phyloP scores from a whole-genome alignment of 2,329 filamentous ascomycete species.

The Plenodomus lindquistii region DNA sequence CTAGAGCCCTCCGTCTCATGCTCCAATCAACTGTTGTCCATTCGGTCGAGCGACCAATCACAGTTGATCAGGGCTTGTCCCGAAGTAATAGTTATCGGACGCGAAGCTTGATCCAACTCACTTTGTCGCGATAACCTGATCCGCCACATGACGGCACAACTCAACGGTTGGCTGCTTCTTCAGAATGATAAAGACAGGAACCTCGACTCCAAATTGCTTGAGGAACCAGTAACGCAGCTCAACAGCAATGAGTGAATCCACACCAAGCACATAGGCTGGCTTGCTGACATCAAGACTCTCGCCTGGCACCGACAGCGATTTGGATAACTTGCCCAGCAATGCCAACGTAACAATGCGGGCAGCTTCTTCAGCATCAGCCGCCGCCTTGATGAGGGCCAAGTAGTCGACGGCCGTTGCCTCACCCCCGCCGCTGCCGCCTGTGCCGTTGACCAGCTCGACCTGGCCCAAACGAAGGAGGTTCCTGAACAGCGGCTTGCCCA shows the following conservation, averaged over 20 bases:
- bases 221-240: slow-evolving; percentile 25
- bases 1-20: no score
- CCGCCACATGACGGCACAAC: slow-evolving; percentile 6
- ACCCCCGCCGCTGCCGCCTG: slow-evolving; percentile 1
- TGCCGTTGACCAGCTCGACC: slow-evolving; percentile 7
- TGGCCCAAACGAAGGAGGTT: slow-evolving; percentile 10
- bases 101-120: no score
- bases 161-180: slow-evolving; percentile 10
- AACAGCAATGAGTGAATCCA: slow-evolving; percentile 32
- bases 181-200: slow-evolving; percentile 23
- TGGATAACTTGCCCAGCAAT: slow-evolving; percentile 7
- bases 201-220: slow-evolving; percentile 15
- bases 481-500: slow-evolving; percentile 8
- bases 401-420: slow-evolving; percentile 5
- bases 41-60: no score
- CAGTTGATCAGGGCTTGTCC: no score
- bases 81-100: no score
- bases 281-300: slow-evolving; percentile 9
- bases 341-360: slow-evolving; percentile 4
- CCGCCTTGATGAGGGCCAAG: slow-evolving; percentile 8
- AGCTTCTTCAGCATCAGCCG: slow-evolving; percentile 8
- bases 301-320: slow-evolving; percentile 7
- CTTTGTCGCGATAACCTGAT: slow-evolving; percentile 5
- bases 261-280: slow-evolving; percentile 14
- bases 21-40: no score